Percentiles rank a stretch among this genome's conserved stretches.
These are phyloP conservation scores for Rhododendron simsii DNA, from an alignment of 148 eudicot genomes.

Conservation along the genomic window DNA sequence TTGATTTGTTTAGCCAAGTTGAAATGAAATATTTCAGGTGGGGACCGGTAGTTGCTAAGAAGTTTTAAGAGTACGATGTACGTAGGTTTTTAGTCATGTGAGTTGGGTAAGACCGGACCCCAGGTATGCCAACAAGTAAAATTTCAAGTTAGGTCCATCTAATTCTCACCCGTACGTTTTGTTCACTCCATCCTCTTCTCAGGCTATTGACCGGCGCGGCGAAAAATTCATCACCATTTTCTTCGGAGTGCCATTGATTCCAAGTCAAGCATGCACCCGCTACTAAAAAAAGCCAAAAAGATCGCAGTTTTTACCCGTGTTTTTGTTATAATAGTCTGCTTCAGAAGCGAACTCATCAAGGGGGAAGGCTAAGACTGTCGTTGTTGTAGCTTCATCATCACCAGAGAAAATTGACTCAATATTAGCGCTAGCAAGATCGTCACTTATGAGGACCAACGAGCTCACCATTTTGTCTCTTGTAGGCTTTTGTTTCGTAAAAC, in stretches of 20 bases:
- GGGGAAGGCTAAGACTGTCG: no score
- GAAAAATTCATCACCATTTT: not conserved
- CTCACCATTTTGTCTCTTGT: no score
- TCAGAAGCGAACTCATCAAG: no score
- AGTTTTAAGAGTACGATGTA: not conserved
- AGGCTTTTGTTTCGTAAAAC: not conserved
- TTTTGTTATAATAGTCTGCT: no score
- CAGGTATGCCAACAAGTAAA: not conserved
- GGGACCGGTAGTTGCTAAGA: not conserved
- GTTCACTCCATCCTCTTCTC: constrained; percentile 11
- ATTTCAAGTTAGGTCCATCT: constrained; percentile 23
- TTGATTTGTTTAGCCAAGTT: not conserved
- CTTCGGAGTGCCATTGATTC: not conserved
- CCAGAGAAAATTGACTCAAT: no score
- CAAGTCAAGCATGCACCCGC: not conserved
- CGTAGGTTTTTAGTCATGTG: not conserved
- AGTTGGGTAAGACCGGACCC: constrained; percentile 27
- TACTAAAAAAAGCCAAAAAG: not conserved
- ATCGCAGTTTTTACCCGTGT: not conserved
- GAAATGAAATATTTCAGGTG: not conserved
- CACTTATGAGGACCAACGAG: no score
- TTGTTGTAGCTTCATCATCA: no score
- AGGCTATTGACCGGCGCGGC: not conserved
- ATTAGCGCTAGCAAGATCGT: no score
- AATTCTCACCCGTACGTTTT: constrained; percentile 15